Conservation (phyloP, 2,329 filamentous ascomycete genomes). For the Lachnellula suecica region DNA sequence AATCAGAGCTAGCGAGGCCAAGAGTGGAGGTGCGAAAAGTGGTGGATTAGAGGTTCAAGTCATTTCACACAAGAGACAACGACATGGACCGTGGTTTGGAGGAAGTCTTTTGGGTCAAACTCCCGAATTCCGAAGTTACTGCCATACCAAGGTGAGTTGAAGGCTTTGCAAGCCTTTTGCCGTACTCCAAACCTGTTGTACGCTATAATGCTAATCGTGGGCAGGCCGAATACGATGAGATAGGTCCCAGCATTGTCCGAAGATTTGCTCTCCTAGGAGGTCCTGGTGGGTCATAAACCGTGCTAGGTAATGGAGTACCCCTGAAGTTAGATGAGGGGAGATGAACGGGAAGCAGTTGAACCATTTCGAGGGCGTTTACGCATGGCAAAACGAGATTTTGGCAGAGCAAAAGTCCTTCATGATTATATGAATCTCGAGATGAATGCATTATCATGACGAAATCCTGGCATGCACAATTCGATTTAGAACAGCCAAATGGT, state of each 20-base stretch:
- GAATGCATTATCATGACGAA: conserved; percentile 5
- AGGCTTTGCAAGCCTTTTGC: neutral
- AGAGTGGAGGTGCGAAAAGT: conserved; percentile 84
- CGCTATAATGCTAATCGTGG: conserved; percentile 2
- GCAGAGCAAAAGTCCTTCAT: conserved; percentile 10
- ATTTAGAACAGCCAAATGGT: too few relatives aligned
- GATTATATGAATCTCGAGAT: conserved; percentile 7
- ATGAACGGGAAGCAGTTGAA: neutral
- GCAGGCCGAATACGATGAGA: conserved; percentile 25
- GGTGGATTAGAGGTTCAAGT: conserved; percentile 96
- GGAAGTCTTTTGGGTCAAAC: conserved; percentile 95
- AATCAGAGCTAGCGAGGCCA: conserved; percentile 87
- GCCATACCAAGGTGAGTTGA: conserved; percentile 72
- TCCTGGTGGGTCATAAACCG: conserved; percentile 69
- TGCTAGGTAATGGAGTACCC: neutral
- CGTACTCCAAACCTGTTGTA: neutral
- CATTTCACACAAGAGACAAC: conserved; percentile 94
- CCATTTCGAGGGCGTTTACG: neutral
- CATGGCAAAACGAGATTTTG: conserved; percentile 3
- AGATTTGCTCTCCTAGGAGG: conserved; percentile 92
- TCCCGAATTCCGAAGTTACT: conserved; percentile 97
- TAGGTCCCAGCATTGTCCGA: conserved; percentile 66
- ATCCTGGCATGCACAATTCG: too few relatives aligned
- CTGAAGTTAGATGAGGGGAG: neutral
- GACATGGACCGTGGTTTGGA: conserved; percentile 98